A percentile compares a stretch with the other conserved stretches of the same genome.
phyloP scores from a whole-genome alignment of 1,139 yeast genomes.

The Kodamaea ohmeri region DNA sequence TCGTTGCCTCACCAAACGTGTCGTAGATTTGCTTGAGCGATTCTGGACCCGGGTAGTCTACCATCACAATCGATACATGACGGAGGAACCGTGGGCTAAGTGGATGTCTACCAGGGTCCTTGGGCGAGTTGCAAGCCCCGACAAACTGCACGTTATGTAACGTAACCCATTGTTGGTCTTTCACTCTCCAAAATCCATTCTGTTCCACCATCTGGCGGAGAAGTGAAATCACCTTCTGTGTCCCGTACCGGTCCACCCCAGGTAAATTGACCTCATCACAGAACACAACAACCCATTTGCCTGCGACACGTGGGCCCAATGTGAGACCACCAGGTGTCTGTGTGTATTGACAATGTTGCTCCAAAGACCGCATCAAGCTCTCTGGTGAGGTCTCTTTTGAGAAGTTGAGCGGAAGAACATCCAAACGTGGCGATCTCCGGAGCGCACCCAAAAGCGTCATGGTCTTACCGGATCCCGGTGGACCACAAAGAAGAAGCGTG shows the following conservation, averaged over 20 bases:
- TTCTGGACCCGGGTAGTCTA: conserved; percentile 72
- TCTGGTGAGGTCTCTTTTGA: conserved; percentile 77
- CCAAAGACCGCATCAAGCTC: conserved; percentile 61
- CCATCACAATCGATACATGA: conserved; percentile 65
- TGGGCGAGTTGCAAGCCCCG: conserved; percentile 93
- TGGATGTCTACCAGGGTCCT: conserved; percentile 69
- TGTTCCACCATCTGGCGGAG: conserved; percentile 74
- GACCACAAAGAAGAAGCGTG: conserved; percentile 82
- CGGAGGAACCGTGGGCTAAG: conserved; percentile 66
- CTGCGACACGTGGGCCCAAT: conserved; percentile 59
- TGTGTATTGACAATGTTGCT: conserved; percentile 67
- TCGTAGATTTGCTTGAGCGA: conserved; percentile 70
- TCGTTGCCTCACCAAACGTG: conserved; percentile 54
- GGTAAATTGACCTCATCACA: conserved; percentile 94
- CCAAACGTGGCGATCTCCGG: conserved; percentile 54
- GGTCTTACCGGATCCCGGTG: conserved; percentile 97
- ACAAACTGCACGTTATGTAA: conserved; percentile 74
- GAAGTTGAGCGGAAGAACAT: conserved; percentile 71
- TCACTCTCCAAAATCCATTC: conserved; percentile 72
- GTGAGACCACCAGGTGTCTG: conserved; percentile 50
- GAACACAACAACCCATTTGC: conserved; percentile 78
- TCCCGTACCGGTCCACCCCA: conserved; percentile 65
- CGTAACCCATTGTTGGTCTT: conserved; percentile 63
- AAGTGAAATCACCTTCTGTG: conserved; percentile 73
- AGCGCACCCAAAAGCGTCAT: conserved; percentile 80